A percentile compares a stretch with the other conserved stretches of the same genome.
phyloP scores from a whole-genome alignment of 345 rosid species.

The Lepidium didymum region DNA sequence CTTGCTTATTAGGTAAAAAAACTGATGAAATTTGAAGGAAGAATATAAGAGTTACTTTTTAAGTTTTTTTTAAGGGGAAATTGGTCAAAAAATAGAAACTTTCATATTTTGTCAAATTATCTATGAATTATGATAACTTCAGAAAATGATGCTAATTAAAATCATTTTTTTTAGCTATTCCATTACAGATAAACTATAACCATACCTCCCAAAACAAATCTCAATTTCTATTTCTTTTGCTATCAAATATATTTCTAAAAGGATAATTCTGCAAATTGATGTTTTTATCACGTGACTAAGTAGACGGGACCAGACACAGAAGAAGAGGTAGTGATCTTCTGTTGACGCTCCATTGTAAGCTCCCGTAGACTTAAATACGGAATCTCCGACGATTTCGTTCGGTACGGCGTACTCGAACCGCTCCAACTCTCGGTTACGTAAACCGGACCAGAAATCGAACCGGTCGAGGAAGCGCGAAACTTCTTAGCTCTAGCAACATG shows the following conservation, averaged over 20 bases:
- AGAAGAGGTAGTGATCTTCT: slow-evolving; percentile 42
- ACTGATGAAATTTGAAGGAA: too few relatives aligned
- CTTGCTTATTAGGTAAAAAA: too few relatives aligned
- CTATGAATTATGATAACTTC: too few relatives aligned
- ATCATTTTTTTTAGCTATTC: too few relatives aligned
- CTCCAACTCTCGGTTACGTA: slow-evolving; percentile 63
- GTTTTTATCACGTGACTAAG: slow-evolving; percentile 42
- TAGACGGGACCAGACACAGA: slow-evolving; percentile 42
- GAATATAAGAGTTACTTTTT: too few relatives aligned
- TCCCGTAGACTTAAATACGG: slow-evolving; percentile 79
- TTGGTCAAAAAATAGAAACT: too few relatives aligned
- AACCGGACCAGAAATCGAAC: slow-evolving; percentile 60
- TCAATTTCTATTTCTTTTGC: neutral
- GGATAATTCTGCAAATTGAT: neutral
- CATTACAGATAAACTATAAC: neutral
- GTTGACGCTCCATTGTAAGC: slow-evolving; percentile 58
- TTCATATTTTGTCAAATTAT: too few relatives aligned
- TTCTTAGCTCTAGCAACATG: slow-evolving; percentile 44
- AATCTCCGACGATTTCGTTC: slow-evolving; percentile 35
- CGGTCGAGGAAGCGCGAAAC: slow-evolving; percentile 38
- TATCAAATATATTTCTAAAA: neutral
- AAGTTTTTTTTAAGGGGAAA: too few relatives aligned
- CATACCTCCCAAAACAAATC: neutral
- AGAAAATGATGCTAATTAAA: too few relatives aligned
- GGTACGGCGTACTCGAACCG: slow-evolving; percentile 56